Base-by-base conservation (phyloP, 2,329 filamentous ascomycete genomes). In the Pestalotiopsis sp. region DNA sequence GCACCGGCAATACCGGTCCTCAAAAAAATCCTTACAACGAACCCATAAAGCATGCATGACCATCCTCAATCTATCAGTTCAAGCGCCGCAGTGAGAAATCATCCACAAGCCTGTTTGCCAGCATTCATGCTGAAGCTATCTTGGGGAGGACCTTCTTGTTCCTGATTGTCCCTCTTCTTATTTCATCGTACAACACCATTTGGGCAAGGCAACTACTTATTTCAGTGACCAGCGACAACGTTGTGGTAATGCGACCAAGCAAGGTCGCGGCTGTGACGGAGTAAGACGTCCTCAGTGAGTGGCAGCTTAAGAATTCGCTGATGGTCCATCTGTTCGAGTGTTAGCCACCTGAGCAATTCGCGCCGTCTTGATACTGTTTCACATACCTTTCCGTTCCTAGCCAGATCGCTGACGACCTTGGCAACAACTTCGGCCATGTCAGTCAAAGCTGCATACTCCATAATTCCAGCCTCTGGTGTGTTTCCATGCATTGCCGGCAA, bases 401-500 rank as follows among this genome's bases (percentile, higher is more conserved):
- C 75, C 74, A 77, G 73, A 23, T 71, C 69, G 57, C 74, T 71
- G 9, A 79, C 76, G 70, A 77, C 74, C 69, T 75, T 77, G 7
- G 78, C 77, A 13, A 79, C 76, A 66, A 78, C 76, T 5, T 76
- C 75, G 41, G 76, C 76, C 78, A 79, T 79, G 7, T 79, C 77
- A 5, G 78, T 78, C 56, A 79, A 69, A 56, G 77, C 77, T 17
- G 77, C 78, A 64, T 78, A 79, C 68, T 79, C 77, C 39, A 69
- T 70, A 23, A 78, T 73, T 6, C 77, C 72, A 41, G 77, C 77
- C 36, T 78, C 76, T 7, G 78, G 78, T 6, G 76, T 74, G 67
- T 79, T 79, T 31, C 76, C 85, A 69, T 85, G 84, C 80, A 90
- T 86, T 36, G 85, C 84, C 36, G 86, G 86, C 39, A 91, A 79